Evolutionary conservation across 768 basidiomycete species (phyloP).

Genomic region (Kwoniella sp.): DNA sequence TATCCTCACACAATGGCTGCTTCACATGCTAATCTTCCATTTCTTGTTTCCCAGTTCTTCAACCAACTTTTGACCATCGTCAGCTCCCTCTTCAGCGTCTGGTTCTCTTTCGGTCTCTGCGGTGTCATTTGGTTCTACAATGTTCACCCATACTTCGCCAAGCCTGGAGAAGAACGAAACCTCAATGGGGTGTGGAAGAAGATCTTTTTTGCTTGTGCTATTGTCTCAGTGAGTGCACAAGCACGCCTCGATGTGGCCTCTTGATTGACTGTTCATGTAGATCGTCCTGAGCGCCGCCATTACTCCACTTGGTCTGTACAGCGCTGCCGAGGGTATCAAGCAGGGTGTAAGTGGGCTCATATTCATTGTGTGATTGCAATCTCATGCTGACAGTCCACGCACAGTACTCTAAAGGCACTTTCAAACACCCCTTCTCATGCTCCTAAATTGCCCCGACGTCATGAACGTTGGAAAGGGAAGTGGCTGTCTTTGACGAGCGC

Average conservation of each 20-base stretch:
- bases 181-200: conserved; percentile 9
- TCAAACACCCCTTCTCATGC: conserved; percentile 37
- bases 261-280: conserved; percentile 7
- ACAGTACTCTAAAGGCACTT: conserved; percentile 34
- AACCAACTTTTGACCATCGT: conserved; percentile 44
- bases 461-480: not conserved
- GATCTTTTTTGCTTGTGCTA: conserved; percentile 7
- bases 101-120: conserved; percentile 36
- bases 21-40: too few species aligned
- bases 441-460: conserved; percentile 1
- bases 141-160: conserved; percentile 22
- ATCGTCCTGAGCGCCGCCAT: conserved; percentile 32
- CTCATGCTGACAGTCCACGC: not conserved
- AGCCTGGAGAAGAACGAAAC: conserved; percentile 8
- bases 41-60: conserved; percentile 31
- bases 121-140: conserved; percentile 40
- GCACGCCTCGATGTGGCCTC: not conserved
- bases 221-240: conserved; percentile 14
- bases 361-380: not conserved
- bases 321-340: conserved; percentile 34
- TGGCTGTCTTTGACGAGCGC: not conserved
- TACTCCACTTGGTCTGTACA: conserved; percentile 42
- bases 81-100: conserved; percentile 39
- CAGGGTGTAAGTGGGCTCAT: conserved; percentile 10
- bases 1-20: not conserved